These are phyloP conservation scores for Fistulinella cinereoalba DNA, from an alignment of 1,284 basidiomycete species.

Conservation along the genomic window DNA sequence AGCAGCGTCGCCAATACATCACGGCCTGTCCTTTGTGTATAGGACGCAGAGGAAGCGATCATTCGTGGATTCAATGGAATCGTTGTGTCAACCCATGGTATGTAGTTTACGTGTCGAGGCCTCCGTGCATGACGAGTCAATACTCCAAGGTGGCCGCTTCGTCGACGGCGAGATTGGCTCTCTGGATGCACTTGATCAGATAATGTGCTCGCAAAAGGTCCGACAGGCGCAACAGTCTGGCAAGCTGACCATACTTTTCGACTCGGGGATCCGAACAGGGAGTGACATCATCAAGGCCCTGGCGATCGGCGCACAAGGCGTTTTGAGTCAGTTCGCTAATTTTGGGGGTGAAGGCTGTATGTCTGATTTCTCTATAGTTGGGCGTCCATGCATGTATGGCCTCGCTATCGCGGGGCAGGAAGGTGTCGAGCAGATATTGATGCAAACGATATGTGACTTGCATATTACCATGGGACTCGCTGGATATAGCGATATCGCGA, in stretches of 20 bases:
- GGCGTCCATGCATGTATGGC: too few species aligned
- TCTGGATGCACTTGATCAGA: conserved; percentile 62
- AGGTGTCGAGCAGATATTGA: too few species aligned
- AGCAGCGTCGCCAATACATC: background rate
- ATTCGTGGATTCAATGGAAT: conserved; percentile 70
- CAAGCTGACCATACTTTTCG: conserved; percentile 70
- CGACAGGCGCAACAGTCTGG: conserved; percentile 54
- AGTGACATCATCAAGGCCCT: conserved; percentile 75
- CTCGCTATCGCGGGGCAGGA: too few species aligned
- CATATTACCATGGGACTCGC: too few species aligned
- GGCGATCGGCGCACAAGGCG: conserved; percentile 65
- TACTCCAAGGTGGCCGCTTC: conserved; percentile 65
- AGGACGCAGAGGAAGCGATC: conserved; percentile 71
- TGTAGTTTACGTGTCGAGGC: background rate
- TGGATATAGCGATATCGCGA: too few species aligned
- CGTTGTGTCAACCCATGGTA: conserved; percentile 80
- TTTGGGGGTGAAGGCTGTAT: too few species aligned
- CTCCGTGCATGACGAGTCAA: background rate
- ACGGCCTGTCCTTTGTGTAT: background rate
- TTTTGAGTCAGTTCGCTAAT: conserved; percentile 48
- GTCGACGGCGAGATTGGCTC: conserved; percentile 77
- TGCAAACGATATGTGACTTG: too few species aligned
- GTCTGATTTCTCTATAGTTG: too few species aligned
- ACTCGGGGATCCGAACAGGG: conserved; percentile 76
- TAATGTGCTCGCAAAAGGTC: conserved; percentile 58